A percentile compares a stretch with the other conserved stretches of the same genome.
Evolutionary conservation across 768 basidiomycete genomes (phyloP).

Genomic region (Termitomyces bulborhizus): DNA sequence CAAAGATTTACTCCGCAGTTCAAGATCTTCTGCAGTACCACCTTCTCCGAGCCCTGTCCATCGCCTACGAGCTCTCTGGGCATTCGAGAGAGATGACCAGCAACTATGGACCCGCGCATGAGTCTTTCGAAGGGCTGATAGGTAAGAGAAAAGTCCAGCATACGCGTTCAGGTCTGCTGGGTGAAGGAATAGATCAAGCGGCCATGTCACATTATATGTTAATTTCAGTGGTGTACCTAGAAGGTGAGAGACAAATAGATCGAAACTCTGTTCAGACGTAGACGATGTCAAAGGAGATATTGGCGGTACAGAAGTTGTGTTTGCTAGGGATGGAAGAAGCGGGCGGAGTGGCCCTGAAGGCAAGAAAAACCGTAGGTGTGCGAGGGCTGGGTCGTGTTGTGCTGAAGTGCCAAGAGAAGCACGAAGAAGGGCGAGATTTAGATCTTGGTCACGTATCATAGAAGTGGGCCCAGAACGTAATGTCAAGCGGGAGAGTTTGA

Average conservation of each 20-base stretch:
- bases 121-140: conserved; percentile 79
- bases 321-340: conserved; percentile 66
- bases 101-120: conserved; percentile 75
- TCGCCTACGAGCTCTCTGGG: conserved; percentile 75
- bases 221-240: conserved; percentile 75
- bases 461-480: conserved; percentile 56
- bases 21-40: conserved; percentile 67
- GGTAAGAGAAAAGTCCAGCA: conserved; percentile 71
- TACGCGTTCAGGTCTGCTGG: conserved; percentile 70
- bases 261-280: conserved; percentile 27
- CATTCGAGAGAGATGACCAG: conserved; percentile 82
- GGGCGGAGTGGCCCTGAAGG: conserved; percentile 80
- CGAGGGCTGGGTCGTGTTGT: conserved; percentile 76
- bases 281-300: conserved; percentile 34
- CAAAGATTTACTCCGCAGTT: conserved; percentile 56
- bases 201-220: conserved; percentile 74
- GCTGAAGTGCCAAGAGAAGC: conserved; percentile 86
- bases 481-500: conserved; percentile 74
- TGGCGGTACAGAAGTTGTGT: conserved; percentile 18
- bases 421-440: conserved; percentile 80
- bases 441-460: conserved; percentile 87
- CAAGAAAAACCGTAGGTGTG: conserved; percentile 67
- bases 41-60: conserved; percentile 90
- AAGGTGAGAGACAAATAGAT: conserved; percentile 65
- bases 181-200: conserved; percentile 84